Evolutionary conservation across 495 filamentous ascomycete genomes (phyloP).

Genomic region (Aspergillus diversus): DNA sequence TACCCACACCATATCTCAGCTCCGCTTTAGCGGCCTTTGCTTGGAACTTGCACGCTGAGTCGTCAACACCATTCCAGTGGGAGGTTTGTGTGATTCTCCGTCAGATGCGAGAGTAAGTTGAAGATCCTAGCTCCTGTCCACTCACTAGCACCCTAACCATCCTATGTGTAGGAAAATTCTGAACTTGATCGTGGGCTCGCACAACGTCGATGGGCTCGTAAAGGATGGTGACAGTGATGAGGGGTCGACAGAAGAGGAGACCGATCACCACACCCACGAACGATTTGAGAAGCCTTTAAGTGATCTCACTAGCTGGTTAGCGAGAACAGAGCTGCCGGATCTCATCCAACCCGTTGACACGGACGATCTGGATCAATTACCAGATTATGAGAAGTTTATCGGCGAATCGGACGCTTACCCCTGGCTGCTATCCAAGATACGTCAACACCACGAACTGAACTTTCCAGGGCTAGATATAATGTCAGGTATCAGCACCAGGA

Average conservation of each 20-base stretch:
- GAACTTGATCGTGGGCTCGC: background rate
- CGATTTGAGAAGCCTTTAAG: background rate
- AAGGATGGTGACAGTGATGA: background rate
- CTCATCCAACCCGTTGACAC: background rate
- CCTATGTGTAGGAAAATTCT: background rate
- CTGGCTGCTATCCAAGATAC: constrained; percentile 4
- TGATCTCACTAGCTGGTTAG: background rate
- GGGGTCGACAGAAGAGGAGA: background rate
- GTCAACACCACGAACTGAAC: background rate
- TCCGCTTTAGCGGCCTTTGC: background rate
- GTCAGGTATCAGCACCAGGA: background rate
- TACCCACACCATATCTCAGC: background rate
- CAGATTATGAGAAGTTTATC: constrained; percentile 7
- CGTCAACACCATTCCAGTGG: background rate
- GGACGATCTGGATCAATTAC: background rate
- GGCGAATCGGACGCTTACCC: background rate
- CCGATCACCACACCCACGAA: background rate
- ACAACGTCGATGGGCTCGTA: background rate
- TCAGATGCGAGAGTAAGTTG: background rate
- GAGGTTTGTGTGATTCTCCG: background rate
- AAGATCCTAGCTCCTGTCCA: background rate
- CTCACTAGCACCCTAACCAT: background rate
- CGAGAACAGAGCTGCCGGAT: background rate
- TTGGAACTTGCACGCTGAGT: background rate
- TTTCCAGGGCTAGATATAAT: background rate